Percentiles rank a stretch among this genome's conserved stretches.
Evolutionary conservation across 2,329 filamentous ascomycete genomes (phyloP).

Genomic region (Claviceps africana): DNA sequence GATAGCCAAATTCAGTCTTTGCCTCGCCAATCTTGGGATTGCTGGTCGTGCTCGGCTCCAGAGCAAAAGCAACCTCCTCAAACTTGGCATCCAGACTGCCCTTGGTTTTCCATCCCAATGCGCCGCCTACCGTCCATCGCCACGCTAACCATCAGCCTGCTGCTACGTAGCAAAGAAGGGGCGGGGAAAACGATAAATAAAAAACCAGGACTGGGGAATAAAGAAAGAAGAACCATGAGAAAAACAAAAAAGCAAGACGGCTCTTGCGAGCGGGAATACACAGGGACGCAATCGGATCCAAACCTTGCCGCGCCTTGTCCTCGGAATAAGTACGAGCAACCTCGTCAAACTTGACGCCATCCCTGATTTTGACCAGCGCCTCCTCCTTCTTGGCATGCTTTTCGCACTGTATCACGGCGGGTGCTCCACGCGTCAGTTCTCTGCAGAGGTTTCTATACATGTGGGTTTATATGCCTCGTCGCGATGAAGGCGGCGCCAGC

Average conservation of each 20-base stretch:
- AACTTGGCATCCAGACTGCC: constrained; percentile 55
- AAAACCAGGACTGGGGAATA: background rate
- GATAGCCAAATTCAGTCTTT: constrained; percentile 65
- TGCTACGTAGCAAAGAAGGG: background rate
- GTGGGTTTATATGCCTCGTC: background rate
- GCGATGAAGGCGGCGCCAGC: background rate
- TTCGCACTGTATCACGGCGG: constrained; percentile 37
- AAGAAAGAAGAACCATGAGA: background rate
- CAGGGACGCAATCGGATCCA: constrained; percentile 2
- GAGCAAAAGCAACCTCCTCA: constrained; percentile 55
- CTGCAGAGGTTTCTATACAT: background rate
- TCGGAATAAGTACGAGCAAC: constrained; percentile 61
- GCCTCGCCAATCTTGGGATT: constrained; percentile 54
- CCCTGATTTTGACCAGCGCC: constrained; percentile 52
- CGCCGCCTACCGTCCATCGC: constrained; percentile 37
- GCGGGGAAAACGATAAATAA: background rate
- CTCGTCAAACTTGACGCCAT: constrained; percentile 58
- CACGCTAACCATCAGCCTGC: background rate
- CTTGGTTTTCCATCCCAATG: constrained; percentile 59
- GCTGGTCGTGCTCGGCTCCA: constrained; percentile 50
- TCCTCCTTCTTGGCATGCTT: constrained; percentile 70
- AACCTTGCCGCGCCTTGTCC: constrained; percentile 59
- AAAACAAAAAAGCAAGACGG: background rate
- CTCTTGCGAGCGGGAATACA: background rate
- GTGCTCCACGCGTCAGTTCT: background rate